Evolutionary conservation across 2,329 filamentous ascomycete genomes (phyloP).

Genomic region (Karstenula rhodostoma): DNA sequence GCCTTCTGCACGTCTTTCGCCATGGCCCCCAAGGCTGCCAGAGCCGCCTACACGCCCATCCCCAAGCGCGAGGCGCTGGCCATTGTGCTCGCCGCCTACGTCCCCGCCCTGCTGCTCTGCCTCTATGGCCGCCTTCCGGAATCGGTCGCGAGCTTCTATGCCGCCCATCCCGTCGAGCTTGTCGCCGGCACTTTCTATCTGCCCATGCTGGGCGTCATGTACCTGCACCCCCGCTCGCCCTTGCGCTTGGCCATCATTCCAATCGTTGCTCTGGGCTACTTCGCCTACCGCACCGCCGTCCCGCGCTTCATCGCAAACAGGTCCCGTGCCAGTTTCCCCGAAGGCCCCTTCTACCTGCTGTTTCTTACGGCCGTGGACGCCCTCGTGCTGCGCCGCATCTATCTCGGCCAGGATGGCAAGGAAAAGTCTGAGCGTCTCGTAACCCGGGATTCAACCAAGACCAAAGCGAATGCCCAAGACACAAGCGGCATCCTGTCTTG

Average conservation of each 20-base stretch:
- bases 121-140: slow-evolving; percentile 6
- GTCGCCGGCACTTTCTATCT: slow-evolving; percentile 5
- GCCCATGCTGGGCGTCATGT: slow-evolving; percentile 4
- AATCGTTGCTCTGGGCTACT: slow-evolving; percentile 7
- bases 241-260: slow-evolving; percentile 10
- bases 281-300: slow-evolving; percentile 4
- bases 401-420: slow-evolving; percentile 4
- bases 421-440: slow-evolving; percentile 9
- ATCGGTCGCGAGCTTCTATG: slow-evolving; percentile 2
- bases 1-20: not conserved
- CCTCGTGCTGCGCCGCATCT: slow-evolving; percentile 2
- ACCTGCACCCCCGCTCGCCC: slow-evolving; percentile 11
- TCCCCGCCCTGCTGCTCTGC: not conserved
- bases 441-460: not conserved
- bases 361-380: slow-evolving; percentile 1
- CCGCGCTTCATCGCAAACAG: slow-evolving; percentile 8
- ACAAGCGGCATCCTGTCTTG: slow-evolving; percentile 2
- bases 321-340: slow-evolving; percentile 1
- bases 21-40: not conserved
- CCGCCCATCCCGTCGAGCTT: slow-evolving; percentile 4
- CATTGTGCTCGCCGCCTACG: slow-evolving; percentile 5
- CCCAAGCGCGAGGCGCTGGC: slow-evolving; percentile 3
- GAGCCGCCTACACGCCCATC: slow-evolving; percentile 2
- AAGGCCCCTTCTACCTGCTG: slow-evolving; percentile 4
- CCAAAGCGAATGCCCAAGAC: not conserved